Base-by-base conservation (phyloP, 768 basidiomycete species). In the Calvatia gigantea region DNA sequence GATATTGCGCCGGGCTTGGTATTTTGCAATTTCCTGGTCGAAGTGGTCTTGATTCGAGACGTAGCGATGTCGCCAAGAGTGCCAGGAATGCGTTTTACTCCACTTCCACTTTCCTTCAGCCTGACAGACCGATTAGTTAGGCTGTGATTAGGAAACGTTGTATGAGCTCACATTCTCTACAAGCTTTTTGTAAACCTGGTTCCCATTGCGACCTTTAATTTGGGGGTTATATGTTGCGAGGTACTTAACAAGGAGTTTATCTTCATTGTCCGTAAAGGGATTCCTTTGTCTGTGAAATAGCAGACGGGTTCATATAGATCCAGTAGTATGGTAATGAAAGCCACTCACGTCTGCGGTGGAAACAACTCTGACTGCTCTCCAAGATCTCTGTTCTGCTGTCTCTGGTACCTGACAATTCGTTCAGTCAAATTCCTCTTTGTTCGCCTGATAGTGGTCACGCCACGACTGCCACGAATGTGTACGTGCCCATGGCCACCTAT, bases 51-150 rank as follows among this genome's bases (percentile, higher is more conserved):
- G 47, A 46, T 85, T 71, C 58, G 73, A 81, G 57, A 64, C 70
- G 60, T 87, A 87, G n/a, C 78, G 74, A 43, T 82, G 76, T 21
- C 83, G 77, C 86, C 86, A 87, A 3, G 83, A 83, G n/a, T 74
- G 73, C 80, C 75, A 81, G 2, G 83, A 2, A 64, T 86, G 86
- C 5, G 65, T 67, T 15, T 46, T 58, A n/a, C 75, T 67, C 81
- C 83, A 87, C 9, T 72, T 67, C 82, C 83, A 86, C 57, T 64
- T 67, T 0, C 62, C 60, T 0, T 70, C 56, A 21, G 57, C 65
- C 81, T 83, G 57, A n/a, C 48, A 12, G 17, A 44, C 25, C 25
- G 33, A 37, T 39, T 49, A 31, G 59, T 27, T 35, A 51, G 14
- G 23, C 23, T n/a, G 7, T 14, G 21, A 42, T 21, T 21, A 9